A percentile compares a stretch with the other conserved stretches of the same genome.
Evolutionary conservation across 257 asterid species (phyloP).

Genomic region (Solanum microdontum): DNA sequence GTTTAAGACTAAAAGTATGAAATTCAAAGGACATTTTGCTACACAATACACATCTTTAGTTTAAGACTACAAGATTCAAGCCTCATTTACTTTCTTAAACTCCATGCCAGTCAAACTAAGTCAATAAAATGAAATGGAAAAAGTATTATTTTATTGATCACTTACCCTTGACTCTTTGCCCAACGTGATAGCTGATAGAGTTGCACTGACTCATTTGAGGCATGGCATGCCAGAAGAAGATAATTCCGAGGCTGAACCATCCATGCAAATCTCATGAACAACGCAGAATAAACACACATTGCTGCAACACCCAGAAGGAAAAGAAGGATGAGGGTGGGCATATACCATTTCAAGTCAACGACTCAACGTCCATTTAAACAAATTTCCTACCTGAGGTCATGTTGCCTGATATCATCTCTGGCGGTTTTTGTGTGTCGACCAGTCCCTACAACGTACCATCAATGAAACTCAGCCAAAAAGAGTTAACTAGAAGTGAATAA

Average conservation of each 20-base stretch:
- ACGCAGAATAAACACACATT: conserved; percentile 84
- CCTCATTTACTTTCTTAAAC: neutral
- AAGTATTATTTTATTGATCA: neutral
- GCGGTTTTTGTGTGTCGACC: conserved; percentile 89
- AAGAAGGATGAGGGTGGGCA: neutral
- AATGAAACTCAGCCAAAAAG: neutral
- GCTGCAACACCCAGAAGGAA: conserved; percentile 26
- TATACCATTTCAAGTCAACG: neutral
- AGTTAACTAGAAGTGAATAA: neutral
- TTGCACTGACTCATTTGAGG: conserved; percentile 84
- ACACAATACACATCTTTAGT: neutral
- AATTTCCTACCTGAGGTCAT: conserved; percentile 71
- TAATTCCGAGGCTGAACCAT: conserved; percentile 97
- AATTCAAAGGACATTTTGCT: neutral
- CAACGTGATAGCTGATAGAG: conserved; percentile 79
- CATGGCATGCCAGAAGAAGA: conserved; percentile 79
- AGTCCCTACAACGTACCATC: conserved; percentile 43
- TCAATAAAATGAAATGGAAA: neutral
- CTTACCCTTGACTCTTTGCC: conserved; percentile 91
- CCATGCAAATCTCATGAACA: conserved; percentile 98
- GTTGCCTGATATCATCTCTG: conserved; percentile 94
- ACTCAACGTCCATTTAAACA: neutral
- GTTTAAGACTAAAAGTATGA: neutral
- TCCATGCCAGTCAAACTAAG: neutral
- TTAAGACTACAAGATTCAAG: neutral